Conservation (phyloP, 768 basidiomycete species). For the Lentinula edodes region DNA sequence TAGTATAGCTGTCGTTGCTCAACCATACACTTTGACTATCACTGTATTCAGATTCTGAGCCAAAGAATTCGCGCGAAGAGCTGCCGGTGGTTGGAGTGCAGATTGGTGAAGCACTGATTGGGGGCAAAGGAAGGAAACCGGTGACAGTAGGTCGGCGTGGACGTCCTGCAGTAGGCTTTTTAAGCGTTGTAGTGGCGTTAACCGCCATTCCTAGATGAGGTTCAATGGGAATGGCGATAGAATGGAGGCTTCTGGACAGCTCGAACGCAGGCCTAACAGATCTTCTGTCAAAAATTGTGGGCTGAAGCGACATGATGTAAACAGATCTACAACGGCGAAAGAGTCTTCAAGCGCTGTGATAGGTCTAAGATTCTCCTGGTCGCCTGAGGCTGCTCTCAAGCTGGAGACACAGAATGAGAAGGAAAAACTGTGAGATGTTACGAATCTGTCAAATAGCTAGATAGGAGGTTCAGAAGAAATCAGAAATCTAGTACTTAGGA, state of each 20-base stretch:
- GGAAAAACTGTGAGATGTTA: background rate
- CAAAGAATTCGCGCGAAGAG: constrained; percentile 19
- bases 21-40: background rate
- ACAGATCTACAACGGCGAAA: background rate
- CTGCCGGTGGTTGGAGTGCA: constrained; percentile 40
- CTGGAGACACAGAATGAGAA: background rate
- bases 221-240: constrained; percentile 10
- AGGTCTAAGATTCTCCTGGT: background rate
- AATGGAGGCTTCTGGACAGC: constrained; percentile 10
- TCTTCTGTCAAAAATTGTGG: constrained; percentile 6
- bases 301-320: background rate
- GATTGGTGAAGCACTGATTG: constrained; percentile 56
- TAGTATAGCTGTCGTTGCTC: constrained; percentile 11
- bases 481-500: background rate
- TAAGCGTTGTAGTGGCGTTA: background rate
- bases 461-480: constrained; percentile 1
- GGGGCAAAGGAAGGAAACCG: constrained; percentile 45
- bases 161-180: background rate
- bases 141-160: constrained; percentile 23
- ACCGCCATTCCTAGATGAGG: background rate
- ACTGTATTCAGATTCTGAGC: constrained; percentile 9
- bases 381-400: background rate
- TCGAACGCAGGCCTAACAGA: constrained; percentile 8
- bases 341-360: background rate
- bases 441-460: constrained; percentile 3